Percentiles rank a stretch among this genome's conserved stretches.
Evolutionary conservation across 768 basidiomycete genomes (phyloP).

Genomic region (Sarcodon aspratus): DNA sequence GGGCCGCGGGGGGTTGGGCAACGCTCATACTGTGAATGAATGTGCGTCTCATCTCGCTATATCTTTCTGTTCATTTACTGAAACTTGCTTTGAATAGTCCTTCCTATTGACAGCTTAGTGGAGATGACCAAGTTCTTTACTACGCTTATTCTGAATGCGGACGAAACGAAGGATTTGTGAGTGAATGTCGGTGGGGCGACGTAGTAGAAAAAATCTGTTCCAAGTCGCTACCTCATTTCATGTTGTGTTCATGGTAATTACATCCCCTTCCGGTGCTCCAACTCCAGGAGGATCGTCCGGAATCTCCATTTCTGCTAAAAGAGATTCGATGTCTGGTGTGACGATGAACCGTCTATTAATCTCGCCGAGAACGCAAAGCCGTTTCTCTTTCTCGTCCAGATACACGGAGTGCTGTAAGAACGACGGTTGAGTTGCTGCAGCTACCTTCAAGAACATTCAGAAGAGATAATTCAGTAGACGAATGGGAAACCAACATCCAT

Average conservation of each 20-base stretch:
- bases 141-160: conserved; percentile 54
- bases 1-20: conserved; percentile 19
- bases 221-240: conserved; percentile 1
- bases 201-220: too few relatives aligned
- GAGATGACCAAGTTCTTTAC: conserved; percentile 60
- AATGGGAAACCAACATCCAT: conserved; percentile 51
- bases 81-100: conserved; percentile 20
- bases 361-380: conserved; percentile 69
- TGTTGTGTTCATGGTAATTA: conserved; percentile 44
- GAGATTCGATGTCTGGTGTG: conserved; percentile 71
- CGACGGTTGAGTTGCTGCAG: conserved; percentile 71
- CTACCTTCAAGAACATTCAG: conserved; percentile 37
- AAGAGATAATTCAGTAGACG: background rate
- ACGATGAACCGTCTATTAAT: conserved; percentile 77
- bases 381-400: conserved; percentile 48
- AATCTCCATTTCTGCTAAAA: conserved; percentile 55
- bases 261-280: conserved; percentile 27
- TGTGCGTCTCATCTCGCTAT: conserved; percentile 24
- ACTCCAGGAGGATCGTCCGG: conserved; percentile 25
- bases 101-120: conserved; percentile 38
- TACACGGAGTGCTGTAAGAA: conserved; percentile 84
- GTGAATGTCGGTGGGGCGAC: too few relatives aligned
- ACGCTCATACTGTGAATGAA: conserved; percentile 68
- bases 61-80: background rate
- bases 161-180: conserved; percentile 27